These are phyloP conservation scores for Malassezia dermatis DNA, from an alignment of 1,284 basidiomycete species.

Conservation along the genomic window DNA sequence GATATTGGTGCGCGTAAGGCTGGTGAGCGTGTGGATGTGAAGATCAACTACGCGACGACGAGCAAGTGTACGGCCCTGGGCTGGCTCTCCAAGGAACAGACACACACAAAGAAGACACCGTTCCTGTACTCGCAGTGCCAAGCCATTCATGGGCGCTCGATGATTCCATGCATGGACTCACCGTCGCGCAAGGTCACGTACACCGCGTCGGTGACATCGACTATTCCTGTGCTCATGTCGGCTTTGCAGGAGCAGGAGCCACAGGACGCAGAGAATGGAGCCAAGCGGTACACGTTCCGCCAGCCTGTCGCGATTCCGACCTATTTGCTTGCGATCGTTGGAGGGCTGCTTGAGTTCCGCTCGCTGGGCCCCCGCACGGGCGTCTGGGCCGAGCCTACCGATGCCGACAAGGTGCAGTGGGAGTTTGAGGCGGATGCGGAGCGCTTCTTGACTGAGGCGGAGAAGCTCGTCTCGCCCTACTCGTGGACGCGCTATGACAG, in stretches of 20 bases:
- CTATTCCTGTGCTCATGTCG: conserved; percentile 44
- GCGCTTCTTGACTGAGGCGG: conserved; percentile 41
- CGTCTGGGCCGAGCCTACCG: conserved; percentile 44
- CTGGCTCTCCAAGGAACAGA: conserved; percentile 86
- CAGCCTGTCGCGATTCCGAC: conserved; percentile 42
- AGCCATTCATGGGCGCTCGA: conserved; percentile 51
- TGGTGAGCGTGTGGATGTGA: conserved; percentile 28
- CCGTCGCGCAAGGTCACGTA: conserved; percentile 46
- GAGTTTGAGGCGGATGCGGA: conserved; percentile 45
- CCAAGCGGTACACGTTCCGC: conserved; percentile 30
- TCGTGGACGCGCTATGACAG: conserved; percentile 81
- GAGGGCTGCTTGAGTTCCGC: conserved; percentile 39
- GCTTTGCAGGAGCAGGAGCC: conserved; percentile 32
- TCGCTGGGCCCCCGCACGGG: conserved; percentile 40
- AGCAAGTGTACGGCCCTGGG: conserved; percentile 73
- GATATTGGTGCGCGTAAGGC: conserved; percentile 37
- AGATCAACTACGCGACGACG: conserved; percentile 56
- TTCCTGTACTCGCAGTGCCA: conserved; percentile 92
- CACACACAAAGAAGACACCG: conserved; percentile 63
- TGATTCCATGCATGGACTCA: conserved; percentile 40
- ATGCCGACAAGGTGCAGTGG: conserved; percentile 41
- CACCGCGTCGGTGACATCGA: conserved; percentile 32
- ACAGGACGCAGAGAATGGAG: conserved; percentile 16
- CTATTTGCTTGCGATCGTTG: conserved; percentile 45
- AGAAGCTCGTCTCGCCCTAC: conserved; percentile 53